phyloP scores from a whole-genome alignment of 2,329 filamentous ascomycete species.

The Nannizzia gypsea region DNA sequence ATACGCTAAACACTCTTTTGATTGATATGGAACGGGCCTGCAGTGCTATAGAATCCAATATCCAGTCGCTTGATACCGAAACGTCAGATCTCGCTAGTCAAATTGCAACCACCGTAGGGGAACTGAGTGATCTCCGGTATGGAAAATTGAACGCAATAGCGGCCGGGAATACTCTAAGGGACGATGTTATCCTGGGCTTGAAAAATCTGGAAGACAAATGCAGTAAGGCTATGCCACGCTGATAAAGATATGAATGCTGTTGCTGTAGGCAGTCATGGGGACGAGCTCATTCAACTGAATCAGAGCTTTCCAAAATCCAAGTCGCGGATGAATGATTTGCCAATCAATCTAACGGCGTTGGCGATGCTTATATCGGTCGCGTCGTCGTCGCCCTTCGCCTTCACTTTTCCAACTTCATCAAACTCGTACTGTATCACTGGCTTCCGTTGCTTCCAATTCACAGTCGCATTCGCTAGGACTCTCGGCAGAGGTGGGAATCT shows the following conservation, averaged over 20 bases:
- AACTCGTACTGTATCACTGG: slow-evolving; percentile 16
- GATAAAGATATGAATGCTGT: background rate
- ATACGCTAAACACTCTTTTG: slow-evolving; percentile 54
- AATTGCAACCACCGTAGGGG: slow-evolving; percentile 55
- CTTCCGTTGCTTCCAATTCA: slow-evolving; percentile 23
- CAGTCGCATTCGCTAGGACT: slow-evolving; percentile 22
- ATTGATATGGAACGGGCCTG: slow-evolving; percentile 58
- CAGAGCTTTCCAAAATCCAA: background rate
- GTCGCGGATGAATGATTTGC: background rate
- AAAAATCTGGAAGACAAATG: slow-evolving; percentile 53
- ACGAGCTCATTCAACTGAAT: background rate
- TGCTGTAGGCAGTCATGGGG: background rate
- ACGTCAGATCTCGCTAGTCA: slow-evolving; percentile 48
- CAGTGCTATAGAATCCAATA: slow-evolving; percentile 54
- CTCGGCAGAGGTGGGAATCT: slow-evolving; percentile 24
- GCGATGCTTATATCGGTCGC: background rate
- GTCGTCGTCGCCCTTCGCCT: background rate
- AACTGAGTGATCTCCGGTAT: slow-evolving; percentile 71
- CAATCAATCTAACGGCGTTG: background rate
- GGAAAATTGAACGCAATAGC: slow-evolving; percentile 50
- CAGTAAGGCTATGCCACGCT: slow-evolving; percentile 21
- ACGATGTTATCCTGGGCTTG: slow-evolving; percentile 58
- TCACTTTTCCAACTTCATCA: slow-evolving; percentile 17
- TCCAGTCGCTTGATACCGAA: slow-evolving; percentile 54
- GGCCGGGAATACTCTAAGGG: slow-evolving; percentile 49